Evolutionary conservation across 73 alveolate genomes (phyloP), one percentile per base, ranked within the genome.

Genomic region (Paramecium biaurelia): DNA sequence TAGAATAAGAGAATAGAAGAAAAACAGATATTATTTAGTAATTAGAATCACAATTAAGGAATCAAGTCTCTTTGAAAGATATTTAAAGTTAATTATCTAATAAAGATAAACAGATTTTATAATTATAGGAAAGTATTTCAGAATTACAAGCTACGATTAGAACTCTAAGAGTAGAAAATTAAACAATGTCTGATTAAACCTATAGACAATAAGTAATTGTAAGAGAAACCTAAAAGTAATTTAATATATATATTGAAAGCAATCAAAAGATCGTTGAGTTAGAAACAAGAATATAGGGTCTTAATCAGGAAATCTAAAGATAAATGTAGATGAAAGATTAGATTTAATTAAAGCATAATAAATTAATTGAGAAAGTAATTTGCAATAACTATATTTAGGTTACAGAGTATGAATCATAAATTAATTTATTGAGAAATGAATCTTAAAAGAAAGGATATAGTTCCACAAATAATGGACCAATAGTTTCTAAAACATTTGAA

Each of bases 161-260:
- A 20, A 14, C 35, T 12, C 38, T 35, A 72, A 72, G 86, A 12
- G n/a, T 14, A 32, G 86, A 72, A 34, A 20, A 72, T 72, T 34
- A 72, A 2, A 8, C 67, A 6, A 74, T 74, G 0, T 41, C 26
- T 12, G 23, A 79, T 20, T 42, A 47, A 43, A 9, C 47, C 0
- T 10, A 28, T 30, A 79, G 14, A 43, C 21, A 79, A 79, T 47
- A 79, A 79, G 76, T 79, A 12, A 18, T 24, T 42, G 76, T 23
- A 10, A 41, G 90, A 23, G 90, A 79, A 23, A 43, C 90, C 43
- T 24, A 79, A 45, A 79, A 42, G 90, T 79, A 43, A 43, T 79
- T 12, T 21, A 32, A 32, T 5, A 43, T 43, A 2, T 3, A 43
- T 79, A 43, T 11, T 0, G 20, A 18, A 26, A 79, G 90, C 28